A percentile compares a stretch with the other conserved stretches of the same genome.
phyloP scores from a whole-genome alignment of 2,329 filamentous ascomycete genomes.

The Arachnopeziza araneosa region DNA sequence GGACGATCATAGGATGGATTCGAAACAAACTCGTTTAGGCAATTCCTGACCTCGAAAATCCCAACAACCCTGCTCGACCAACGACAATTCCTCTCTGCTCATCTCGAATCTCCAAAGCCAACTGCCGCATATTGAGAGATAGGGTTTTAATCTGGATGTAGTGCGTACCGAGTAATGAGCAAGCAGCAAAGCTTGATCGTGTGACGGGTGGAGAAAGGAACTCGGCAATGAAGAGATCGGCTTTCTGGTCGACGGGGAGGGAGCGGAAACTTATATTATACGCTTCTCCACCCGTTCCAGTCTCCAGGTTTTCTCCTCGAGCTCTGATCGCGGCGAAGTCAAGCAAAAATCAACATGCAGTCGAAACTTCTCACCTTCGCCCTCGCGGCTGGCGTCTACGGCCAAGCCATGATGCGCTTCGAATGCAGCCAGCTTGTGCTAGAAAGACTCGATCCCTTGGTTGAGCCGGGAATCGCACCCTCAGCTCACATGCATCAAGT shows the following conservation, averaged over 20 bases:
- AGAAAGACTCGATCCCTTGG: not conserved
- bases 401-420: not conserved
- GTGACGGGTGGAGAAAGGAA: not conserved
- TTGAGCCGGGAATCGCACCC: not conserved
- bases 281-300: not conserved
- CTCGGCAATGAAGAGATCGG: not conserved
- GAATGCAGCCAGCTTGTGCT: not conserved
- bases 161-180: not conserved
- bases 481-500: conserved; percentile 28
- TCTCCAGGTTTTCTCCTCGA: not conserved
- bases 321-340: not conserved
- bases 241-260: not conserved
- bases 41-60: not conserved
- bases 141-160: not conserved
- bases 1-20: not conserved
- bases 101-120: not conserved
- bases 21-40: not conserved
- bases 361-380: not conserved
- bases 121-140: not conserved
- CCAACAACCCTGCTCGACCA: not conserved
- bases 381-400: not conserved
- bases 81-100: not conserved
- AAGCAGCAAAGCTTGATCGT: not conserved
- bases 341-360: not conserved
- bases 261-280: not conserved